Evolutionary conservation across 2,329 filamentous ascomycete species (phyloP).

Genomic region (Dactylellina sp.): DNA sequence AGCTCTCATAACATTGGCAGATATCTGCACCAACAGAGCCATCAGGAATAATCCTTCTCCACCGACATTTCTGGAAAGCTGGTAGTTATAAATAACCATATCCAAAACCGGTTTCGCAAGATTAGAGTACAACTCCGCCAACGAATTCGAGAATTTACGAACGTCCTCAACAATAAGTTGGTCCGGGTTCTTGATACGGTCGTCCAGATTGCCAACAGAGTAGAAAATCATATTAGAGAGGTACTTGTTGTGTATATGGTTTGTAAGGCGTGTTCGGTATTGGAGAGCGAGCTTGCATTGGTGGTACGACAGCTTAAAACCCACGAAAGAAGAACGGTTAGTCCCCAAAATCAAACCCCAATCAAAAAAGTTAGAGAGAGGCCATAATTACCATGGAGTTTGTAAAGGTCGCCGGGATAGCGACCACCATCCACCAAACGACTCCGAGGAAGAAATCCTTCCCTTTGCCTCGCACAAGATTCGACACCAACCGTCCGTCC

Average conservation of each 20-base stretch:
- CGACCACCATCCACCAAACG: constrained; percentile 98
- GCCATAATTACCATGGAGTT: constrained; percentile 88
- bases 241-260: constrained; percentile 94
- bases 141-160: constrained; percentile 91
- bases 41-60: constrained; percentile 96
- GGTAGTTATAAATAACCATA: constrained; percentile 97
- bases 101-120: constrained; percentile 93
- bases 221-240: constrained; percentile 98
- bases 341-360: constrained; percentile 6
- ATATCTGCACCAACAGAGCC: constrained; percentile 91
- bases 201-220: constrained; percentile 91
- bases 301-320: constrained; percentile 84
- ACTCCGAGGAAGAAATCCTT: constrained; percentile 88
- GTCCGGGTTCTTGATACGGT: constrained; percentile 98
- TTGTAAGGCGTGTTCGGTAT: constrained; percentile 92
- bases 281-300: constrained; percentile 93
- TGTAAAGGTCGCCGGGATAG: constrained; percentile 94
- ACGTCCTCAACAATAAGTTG: constrained; percentile 97
- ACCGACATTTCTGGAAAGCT: constrained; percentile 91
- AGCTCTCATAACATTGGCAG: constrained; percentile 90
- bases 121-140: constrained; percentile 96
- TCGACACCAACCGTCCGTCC: constrained; percentile 93
- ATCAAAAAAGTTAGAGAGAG: constrained; percentile 24
- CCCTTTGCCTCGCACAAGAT: constrained; percentile 87
- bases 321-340: constrained; percentile 15